Evolutionary conservation across 768 basidiomycete genomes (phyloP).

Genomic region (Suillus spraguei): DNA sequence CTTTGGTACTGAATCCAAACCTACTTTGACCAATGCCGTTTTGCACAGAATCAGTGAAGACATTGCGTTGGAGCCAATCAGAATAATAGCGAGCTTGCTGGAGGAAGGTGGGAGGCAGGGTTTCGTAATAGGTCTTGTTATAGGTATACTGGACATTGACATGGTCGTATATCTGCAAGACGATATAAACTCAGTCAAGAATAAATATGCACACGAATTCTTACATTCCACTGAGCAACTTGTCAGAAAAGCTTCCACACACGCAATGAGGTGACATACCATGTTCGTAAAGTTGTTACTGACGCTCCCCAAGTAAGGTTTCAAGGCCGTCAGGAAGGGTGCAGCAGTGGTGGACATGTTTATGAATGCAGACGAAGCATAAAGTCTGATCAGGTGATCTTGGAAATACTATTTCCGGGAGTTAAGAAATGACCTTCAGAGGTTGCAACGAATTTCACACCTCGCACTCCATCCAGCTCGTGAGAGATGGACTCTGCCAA

Average conservation of each 20-base stretch:
- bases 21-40: conserved; percentile 71
- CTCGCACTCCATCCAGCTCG: conserved; percentile 73
- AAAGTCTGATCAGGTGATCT: conserved; percentile 30
- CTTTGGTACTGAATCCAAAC: conserved; percentile 26
- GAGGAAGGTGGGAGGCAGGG: conserved; percentile 67
- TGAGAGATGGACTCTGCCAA: conserved; percentile 60
- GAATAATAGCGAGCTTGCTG: conserved; percentile 70
- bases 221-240: conserved; percentile 62
- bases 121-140: conserved; percentile 74
- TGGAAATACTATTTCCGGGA: conserved; percentile 28
- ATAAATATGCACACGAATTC: conserved; percentile 20
- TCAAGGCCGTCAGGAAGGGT: conserved; percentile 28
- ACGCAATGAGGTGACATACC: conserved; percentile 27
- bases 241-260: neutral
- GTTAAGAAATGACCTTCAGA: neutral
- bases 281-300: conserved; percentile 28
- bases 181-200: neutral
- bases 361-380: conserved; percentile 30
- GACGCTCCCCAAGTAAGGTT: conserved; percentile 28
- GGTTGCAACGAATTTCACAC: conserved; percentile 25
- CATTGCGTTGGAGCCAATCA: conserved; percentile 69
- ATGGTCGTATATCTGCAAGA: conserved; percentile 63
- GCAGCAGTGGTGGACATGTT: conserved; percentile 21
- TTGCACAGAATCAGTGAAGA: conserved; percentile 63
- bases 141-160: conserved; percentile 71